Evolutionary conservation across 2,329 filamentous ascomycete genomes (phyloP).

Genomic region (Aspergillus flavus): DNA sequence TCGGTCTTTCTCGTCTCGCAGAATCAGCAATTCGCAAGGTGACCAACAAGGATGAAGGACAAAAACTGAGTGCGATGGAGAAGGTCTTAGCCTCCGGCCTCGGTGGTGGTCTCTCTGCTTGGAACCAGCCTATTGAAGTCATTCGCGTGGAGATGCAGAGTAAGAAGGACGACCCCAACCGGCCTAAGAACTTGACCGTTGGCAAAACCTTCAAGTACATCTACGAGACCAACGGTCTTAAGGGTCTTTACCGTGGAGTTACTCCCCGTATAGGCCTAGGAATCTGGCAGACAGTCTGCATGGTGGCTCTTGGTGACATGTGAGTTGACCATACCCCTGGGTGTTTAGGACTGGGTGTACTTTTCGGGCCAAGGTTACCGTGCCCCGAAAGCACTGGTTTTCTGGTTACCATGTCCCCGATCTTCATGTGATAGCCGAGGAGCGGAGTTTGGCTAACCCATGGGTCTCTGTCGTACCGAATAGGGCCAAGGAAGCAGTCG

Average conservation of each 20-base stretch:
- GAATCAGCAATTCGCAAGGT: conserved; percentile 81
- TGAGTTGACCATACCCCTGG: conserved; percentile 54
- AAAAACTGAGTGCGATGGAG: conserved; percentile 78
- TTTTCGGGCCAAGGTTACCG: neutral
- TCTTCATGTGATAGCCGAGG: conserved; percentile 32
- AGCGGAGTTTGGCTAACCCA: conserved; percentile 30
- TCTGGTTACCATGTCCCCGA: conserved; percentile 10
- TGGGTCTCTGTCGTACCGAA: conserved; percentile 30
- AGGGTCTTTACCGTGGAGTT: conserved; percentile 94
- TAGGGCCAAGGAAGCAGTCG: conserved; percentile 66
- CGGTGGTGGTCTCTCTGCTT: conserved; percentile 92
- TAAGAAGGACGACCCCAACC: conserved; percentile 96
- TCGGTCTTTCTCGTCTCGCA: conserved; percentile 88
- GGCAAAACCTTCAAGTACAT: conserved; percentile 82
- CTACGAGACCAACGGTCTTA: conserved; percentile 83
- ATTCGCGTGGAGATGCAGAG: conserved; percentile 99
- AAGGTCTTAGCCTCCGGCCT: conserved; percentile 86
- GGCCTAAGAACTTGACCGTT: conserved; percentile 98
- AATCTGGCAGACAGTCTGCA: conserved; percentile 99
- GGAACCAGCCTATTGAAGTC: conserved; percentile 99
- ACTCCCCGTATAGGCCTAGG: conserved; percentile 90
- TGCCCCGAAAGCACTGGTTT: neutral
- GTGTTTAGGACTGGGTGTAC: neutral
- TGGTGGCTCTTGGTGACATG: conserved; percentile 99
- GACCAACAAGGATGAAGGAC: conserved; percentile 76